phyloP scores from a whole-genome alignment of 768 basidiomycete species.

The Boletus reticuloceps region DNA sequence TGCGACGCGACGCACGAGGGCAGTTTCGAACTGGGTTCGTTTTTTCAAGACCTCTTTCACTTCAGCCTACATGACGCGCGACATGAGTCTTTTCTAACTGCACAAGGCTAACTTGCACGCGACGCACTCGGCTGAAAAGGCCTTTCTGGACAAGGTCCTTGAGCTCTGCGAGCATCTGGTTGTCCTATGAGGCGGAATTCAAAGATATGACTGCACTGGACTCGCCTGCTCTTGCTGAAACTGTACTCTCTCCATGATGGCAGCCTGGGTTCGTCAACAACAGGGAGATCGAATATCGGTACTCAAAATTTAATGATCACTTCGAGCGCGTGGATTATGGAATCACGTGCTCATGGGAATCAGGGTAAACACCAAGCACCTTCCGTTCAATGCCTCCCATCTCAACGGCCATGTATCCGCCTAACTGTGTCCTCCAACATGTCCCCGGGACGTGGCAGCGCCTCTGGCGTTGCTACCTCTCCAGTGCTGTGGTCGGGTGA shows the following conservation, averaged over 20 bases:
- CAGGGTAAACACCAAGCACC: too few species aligned
- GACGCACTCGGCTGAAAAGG: conserved; percentile 74
- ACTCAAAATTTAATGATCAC: too few species aligned
- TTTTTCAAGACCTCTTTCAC: conserved; percentile 82
- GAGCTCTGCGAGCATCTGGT: conserved; percentile 92
- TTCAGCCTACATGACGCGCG: conserved; percentile 51
- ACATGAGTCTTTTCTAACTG: not conserved
- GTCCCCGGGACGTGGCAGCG: too few species aligned
- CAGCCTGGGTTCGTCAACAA: not conserved
- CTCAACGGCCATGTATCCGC: too few species aligned
- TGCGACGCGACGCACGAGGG: conserved; percentile 78
- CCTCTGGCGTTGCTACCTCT: too few species aligned
- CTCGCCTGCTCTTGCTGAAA: conserved; percentile 88
- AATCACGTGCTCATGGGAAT: too few species aligned
- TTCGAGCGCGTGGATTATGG: too few species aligned
- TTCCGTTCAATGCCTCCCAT: too few species aligned
- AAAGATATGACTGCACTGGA: not conserved
- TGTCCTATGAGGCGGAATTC: conserved; percentile 3
- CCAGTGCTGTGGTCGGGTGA: too few species aligned
- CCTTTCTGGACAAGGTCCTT: conserved; percentile 86
- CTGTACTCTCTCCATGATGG: conserved; percentile 86
- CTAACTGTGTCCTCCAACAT: too few species aligned
- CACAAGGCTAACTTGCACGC: not conserved
- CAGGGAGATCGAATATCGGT: too few species aligned
- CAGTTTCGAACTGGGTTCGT: conserved; percentile 79